A percentile compares a stretch with the other conserved stretches of the same genome.
These are phyloP conservation scores for Podaxis carcinomalis DNA, from an alignment of 768 basidiomycete genomes.

Conservation along the genomic window DNA sequence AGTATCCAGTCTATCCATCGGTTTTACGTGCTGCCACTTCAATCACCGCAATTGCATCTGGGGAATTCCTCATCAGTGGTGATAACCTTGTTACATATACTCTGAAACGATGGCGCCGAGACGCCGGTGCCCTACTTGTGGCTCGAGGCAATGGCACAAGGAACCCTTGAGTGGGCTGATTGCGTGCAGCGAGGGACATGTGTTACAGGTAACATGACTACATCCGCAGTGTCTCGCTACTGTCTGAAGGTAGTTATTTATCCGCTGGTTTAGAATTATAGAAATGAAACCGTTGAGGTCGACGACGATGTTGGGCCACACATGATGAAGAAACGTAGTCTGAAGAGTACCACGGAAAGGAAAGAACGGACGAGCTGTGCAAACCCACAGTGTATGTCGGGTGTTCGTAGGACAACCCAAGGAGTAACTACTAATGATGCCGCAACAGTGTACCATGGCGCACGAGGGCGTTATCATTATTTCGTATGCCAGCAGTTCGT, in stretches of 20 bases:
- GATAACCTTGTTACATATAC: background rate
- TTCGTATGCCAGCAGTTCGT: conserved; percentile 83
- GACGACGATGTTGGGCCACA: conserved; percentile 55
- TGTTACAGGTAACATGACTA: conserved; percentile 62
- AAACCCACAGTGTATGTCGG: conserved; percentile 51
- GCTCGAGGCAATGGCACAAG: conserved; percentile 85
- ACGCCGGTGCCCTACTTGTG: conserved; percentile 70
- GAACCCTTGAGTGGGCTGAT: conserved; percentile 77
- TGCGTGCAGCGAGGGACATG: conserved; percentile 88
- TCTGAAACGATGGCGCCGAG: conserved; percentile 48
- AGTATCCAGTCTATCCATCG: background rate
- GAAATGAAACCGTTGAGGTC: conserved; percentile 74
- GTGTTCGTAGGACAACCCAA: background rate
- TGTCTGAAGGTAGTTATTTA: background rate
- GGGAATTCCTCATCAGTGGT: too few species aligned
- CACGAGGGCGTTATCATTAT: conserved; percentile 72
- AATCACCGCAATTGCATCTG: too few species aligned
- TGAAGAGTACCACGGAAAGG: conserved; percentile 55
- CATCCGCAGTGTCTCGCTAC: background rate
- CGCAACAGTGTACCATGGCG: conserved; percentile 75
- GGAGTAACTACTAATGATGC: background rate
- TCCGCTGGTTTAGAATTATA: conserved; percentile 58
- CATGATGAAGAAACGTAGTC: conserved; percentile 56
- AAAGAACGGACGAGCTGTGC: conserved; percentile 45
- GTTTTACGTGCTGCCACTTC: background rate